Conservation (phyloP, 805 yeast species). For the Citeromyces matritensis region DNA sequence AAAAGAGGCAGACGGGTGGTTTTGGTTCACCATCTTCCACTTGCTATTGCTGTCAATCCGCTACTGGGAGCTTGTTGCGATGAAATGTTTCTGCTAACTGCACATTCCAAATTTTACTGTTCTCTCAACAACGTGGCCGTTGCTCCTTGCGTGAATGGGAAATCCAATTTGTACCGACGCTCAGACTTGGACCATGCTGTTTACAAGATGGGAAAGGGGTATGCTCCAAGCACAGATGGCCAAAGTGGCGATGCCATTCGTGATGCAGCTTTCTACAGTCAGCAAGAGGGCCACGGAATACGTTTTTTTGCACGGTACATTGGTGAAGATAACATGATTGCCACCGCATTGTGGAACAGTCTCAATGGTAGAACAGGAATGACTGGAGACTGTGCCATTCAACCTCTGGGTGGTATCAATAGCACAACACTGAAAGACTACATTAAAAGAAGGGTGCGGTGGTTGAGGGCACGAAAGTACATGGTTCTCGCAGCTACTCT, state of each 20-base stretch:
- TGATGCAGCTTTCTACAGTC: slow-evolving; percentile 15
- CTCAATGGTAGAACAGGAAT: slow-evolving; percentile 61
- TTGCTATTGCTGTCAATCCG: slow-evolving; percentile 27
- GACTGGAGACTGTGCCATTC: slow-evolving; percentile 67
- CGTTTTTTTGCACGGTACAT: slow-evolving; percentile 65
- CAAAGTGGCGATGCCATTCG: slow-evolving; percentile 15
- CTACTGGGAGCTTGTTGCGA: slow-evolving; percentile 56
- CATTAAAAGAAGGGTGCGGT: slow-evolving; percentile 54
- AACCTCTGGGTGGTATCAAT: slow-evolving; percentile 40
- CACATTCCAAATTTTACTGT: slow-evolving; percentile 77
- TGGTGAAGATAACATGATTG: slow-evolving; percentile 91
- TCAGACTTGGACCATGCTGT: slow-evolving; percentile 52
- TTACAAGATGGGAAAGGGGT: slow-evolving; percentile 16
- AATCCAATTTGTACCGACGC: slow-evolving; percentile 63
- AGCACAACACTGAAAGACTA: slow-evolving; percentile 30
- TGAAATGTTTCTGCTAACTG: slow-evolving; percentile 71
- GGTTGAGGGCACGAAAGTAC: slow-evolving; percentile 78
- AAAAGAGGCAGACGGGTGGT: slow-evolving; percentile 25
- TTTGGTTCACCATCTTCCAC: slow-evolving; percentile 72
- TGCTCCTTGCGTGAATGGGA: slow-evolving; percentile 89
- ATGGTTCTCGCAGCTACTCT: slow-evolving; percentile 81
- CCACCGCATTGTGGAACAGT: slow-evolving; percentile 63
- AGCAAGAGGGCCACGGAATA: slow-evolving; percentile 29
- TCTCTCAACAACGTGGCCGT: slow-evolving; percentile 58
- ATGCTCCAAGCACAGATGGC: slow-evolving; percentile 14